These are phyloP conservation scores for Nigrospora oryzae DNA, from an alignment of 2,329 filamentous ascomycete genomes.

Conservation along the genomic window DNA sequence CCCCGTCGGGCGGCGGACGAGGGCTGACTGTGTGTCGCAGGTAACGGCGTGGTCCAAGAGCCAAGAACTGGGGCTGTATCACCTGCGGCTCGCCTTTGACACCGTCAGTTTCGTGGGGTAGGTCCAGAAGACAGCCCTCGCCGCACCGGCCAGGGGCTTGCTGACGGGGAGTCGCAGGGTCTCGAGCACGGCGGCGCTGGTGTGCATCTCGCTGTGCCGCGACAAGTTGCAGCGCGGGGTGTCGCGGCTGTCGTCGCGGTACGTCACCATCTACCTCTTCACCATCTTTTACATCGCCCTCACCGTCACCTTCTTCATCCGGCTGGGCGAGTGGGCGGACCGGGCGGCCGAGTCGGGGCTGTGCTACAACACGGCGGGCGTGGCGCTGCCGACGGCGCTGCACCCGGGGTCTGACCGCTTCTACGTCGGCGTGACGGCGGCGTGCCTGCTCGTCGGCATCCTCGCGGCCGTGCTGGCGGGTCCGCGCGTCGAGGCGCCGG, in stretches of 20 bases:
- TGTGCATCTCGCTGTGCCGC: slow-evolving; percentile 5
- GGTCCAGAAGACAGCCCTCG: neutral
- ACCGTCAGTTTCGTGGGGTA: slow-evolving; percentile 10
- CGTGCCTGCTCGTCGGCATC: slow-evolving; percentile 12
- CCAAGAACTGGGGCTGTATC: slow-evolving; percentile 7
- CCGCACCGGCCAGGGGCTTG: too few relatives aligned
- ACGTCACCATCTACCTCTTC: slow-evolving; percentile 17
- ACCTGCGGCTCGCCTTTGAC: slow-evolving; percentile 7
- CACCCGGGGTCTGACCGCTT: slow-evolving; percentile 16
- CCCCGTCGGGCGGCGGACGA: neutral
- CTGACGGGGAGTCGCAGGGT: slow-evolving; percentile 1
- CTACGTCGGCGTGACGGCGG: slow-evolving; percentile 11
- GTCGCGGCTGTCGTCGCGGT: slow-evolving; percentile 9
- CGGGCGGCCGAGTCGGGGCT: slow-evolving; percentile 9
- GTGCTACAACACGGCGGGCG: slow-evolving; percentile 16
- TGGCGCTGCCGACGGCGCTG: slow-evolving; percentile 6
- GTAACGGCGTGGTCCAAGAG: slow-evolving; percentile 7
- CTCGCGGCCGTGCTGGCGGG: slow-evolving; percentile 9
- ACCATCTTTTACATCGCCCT: slow-evolving; percentile 15
- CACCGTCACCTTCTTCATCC: slow-evolving; percentile 14
- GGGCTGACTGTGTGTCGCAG: neutral
- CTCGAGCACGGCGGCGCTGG: slow-evolving; percentile 5
- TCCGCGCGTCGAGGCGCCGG: slow-evolving; percentile 7
- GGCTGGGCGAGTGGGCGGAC: slow-evolving; percentile 13
- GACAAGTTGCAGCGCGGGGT: slow-evolving; percentile 1